Percentiles rank a stretch among this genome's conserved stretches.
These are phyloP conservation scores for Russula sp. DNA, from an alignment of 768 basidiomycete species.

Conservation along the genomic window DNA sequence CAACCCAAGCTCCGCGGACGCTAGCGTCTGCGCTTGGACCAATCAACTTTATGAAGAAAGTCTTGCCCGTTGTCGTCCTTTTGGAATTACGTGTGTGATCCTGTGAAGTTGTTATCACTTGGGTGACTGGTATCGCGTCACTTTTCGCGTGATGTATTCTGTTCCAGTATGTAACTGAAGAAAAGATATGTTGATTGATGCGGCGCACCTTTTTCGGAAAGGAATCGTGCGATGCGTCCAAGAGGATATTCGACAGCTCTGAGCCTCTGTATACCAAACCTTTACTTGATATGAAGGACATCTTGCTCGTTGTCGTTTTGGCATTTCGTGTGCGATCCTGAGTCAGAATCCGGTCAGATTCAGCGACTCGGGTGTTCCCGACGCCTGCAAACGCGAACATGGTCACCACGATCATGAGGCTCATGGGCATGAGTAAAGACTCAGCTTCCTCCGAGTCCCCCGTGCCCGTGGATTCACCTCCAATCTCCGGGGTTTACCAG, in stretches of 20 bases:
- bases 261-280: conserved; percentile 27
- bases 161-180: too few species aligned
- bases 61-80: conserved; percentile 25
- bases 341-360: too few species aligned
- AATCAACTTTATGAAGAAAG: conserved; percentile 26
- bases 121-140: conserved; percentile 17
- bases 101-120: conserved; percentile 21
- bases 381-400: too few species aligned
- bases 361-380: too few species aligned
- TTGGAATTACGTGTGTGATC: conserved; percentile 28
- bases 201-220: conserved; percentile 27
- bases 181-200: neutral
- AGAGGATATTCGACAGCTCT: conserved; percentile 23
- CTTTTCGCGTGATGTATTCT: too few species aligned
- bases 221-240: conserved; percentile 23
- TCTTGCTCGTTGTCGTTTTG: too few species aligned
- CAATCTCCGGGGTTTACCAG: conserved; percentile 17
- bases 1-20: too few species aligned
- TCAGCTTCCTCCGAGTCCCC: neutral
- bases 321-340: too few species aligned
- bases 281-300: too few species aligned
- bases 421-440: neutral
- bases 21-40: too few species aligned
- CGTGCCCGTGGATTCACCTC: neutral
- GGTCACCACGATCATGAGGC: too few species aligned